Percentiles rank a stretch among this genome's conserved stretches.
Evolutionary conservation across 306 rosid species (phyloP).

Genomic region (Potentilla sterilis): DNA sequence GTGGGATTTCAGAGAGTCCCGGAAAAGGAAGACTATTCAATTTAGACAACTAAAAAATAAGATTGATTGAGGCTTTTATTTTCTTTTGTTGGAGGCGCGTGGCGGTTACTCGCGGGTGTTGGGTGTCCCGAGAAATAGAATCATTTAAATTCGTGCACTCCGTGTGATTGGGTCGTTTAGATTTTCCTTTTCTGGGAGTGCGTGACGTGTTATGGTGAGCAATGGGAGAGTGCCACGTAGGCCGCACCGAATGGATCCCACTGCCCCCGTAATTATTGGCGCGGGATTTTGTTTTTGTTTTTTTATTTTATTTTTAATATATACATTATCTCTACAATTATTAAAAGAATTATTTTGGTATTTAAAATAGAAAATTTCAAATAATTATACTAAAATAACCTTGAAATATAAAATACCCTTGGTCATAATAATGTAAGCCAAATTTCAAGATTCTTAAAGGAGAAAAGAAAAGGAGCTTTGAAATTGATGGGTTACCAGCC

Average conservation of each 20-base stretch:
- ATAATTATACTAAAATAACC: no score
- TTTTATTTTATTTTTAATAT: no score
- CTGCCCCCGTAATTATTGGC: not conserved
- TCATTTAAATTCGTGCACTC: not conserved
- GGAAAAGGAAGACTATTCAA: not conserved
- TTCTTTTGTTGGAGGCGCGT: conserved; percentile 11
- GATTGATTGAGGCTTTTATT: no score
- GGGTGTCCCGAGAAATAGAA: not conserved
- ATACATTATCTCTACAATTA: no score
- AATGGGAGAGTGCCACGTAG: not conserved
- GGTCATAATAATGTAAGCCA: no score
- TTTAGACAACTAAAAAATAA: not conserved
- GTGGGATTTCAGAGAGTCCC: not conserved
- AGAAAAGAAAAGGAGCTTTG: no score
- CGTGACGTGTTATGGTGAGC: not conserved
- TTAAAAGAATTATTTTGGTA: no score
- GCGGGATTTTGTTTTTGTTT: not conserved
- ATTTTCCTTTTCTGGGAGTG: not conserved
- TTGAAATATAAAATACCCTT: no score
- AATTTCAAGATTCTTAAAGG: no score
- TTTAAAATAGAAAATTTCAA: no score
- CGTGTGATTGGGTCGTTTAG: conserved; percentile 2
- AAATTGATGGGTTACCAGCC: not conserved
- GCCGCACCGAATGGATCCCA: not conserved
- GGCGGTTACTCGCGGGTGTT: not conserved